Base-by-base conservation (phyloP, 768 basidiomycete species). In the Candolleomyces efflorescens region DNA sequence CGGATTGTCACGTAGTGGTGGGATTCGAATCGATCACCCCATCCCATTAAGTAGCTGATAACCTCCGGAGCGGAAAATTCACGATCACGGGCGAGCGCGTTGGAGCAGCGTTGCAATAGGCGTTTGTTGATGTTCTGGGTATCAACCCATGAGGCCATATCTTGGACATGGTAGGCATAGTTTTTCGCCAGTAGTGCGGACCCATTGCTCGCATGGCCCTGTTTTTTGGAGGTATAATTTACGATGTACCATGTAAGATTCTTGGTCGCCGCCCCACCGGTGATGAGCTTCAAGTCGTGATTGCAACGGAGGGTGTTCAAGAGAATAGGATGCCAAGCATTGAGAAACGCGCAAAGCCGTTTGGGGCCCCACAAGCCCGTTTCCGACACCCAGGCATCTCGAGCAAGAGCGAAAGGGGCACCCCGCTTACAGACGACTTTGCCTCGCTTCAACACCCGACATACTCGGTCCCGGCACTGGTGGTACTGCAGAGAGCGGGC, bases 171-270 rank as follows among this genome's bases (percentile, higher is more conserved):
- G 55, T 70, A 73, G 0, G 67, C 67, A 2, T 72, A 52, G 7
- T 60, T 59, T 1, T 66, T 64, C 0, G 75, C 74, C 1, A 80
- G 23, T 0, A 81, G 20, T 1, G 79, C 77, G 0, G 76, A 73
- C 3, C 64, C 39, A 48, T 81, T 81, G 26, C 62, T 68, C 0
- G 67, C 61, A 10, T 62, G 59, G 7, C 55, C 47, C 51, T 79
- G 76, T 43, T 75, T 76, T 60, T 82, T 82, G 0, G 72, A 67
- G 0, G 70, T 62, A 55, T 81, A 81, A 0, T 55, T 60, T 0
- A 74, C 71, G 0, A 74, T 66, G 47, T 82, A 82, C 51, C 63
- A 76, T 0, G 69, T 63, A 0, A 76, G 58, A 3, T 69, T 63
- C 23, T 64, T 67, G 0, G 75, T 78, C 0, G 75, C 73, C 0